phyloP scores from a whole-genome alignment of 2,329 filamentous ascomycete genomes.

The Diplocarpon rosae region DNA sequence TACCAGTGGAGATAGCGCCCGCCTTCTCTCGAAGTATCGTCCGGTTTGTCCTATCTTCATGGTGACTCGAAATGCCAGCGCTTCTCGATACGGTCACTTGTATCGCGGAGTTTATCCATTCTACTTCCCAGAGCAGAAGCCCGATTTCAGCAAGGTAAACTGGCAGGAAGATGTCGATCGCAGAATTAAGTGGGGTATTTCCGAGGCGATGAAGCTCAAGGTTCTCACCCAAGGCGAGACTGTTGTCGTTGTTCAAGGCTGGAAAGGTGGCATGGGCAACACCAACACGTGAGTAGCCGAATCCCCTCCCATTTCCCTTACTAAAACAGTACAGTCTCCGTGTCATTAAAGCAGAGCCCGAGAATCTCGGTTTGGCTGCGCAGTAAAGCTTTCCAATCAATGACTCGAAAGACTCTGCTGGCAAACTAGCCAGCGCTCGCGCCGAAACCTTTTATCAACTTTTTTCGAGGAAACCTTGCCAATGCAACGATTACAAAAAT shows the following conservation, averaged over 20 bases:
- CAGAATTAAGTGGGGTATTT: slow-evolving; percentile 94
- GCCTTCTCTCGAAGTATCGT: slow-evolving; percentile 94
- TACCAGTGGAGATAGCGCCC: slow-evolving; percentile 88
- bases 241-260: slow-evolving; percentile 78
- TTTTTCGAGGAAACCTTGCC: too few relatives aligned
- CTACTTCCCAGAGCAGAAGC: slow-evolving; percentile 85
- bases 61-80: slow-evolving; percentile 79
- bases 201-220: slow-evolving; percentile 72
- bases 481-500: too few relatives aligned
- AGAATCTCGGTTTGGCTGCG: slow-evolving; percentile 16
- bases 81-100: slow-evolving; percentile 83
- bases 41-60: slow-evolving; percentile 99
- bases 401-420: too few relatives aligned
- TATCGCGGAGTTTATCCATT: slow-evolving; percentile 98
- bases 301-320: background rate
- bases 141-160: slow-evolving; percentile 82
- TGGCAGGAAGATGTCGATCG: slow-evolving; percentile 99
- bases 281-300: slow-evolving; percentile 54
- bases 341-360: slow-evolving; percentile 26
- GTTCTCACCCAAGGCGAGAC: slow-evolving; percentile 62
- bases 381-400: too few relatives aligned
- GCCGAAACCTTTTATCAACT: too few relatives aligned
- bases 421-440: too few relatives aligned
- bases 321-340: slow-evolving; percentile 19
- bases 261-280: slow-evolving; percentile 85